Base-by-base conservation (phyloP, 2,329 filamentous ascomycete species). In the Fusarium aywerte region DNA sequence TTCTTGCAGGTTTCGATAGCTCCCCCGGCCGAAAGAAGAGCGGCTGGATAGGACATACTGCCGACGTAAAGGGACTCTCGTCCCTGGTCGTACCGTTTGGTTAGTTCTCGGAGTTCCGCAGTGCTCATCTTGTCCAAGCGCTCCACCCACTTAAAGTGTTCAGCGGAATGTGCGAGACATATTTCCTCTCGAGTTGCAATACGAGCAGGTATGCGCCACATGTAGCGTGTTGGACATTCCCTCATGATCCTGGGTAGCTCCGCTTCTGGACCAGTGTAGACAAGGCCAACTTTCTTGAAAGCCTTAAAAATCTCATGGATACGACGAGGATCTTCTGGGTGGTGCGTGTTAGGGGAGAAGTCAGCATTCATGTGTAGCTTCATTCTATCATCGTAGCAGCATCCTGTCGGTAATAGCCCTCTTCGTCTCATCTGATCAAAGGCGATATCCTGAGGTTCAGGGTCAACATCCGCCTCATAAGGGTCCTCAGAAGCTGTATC, bases 1-100 rank as follows among this genome's bases (percentile, higher is more conserved):
- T 92, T 91, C 77, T 94, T 91, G 80, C 94, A 97, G 1, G 94
- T 97, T 79, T 99, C 96, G 65, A 99, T 97, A 16, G 95, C 94
- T 40, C 95, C 95, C 29, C 96, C 96, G 13, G 92, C 92, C 2
- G 96, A 95, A 32, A 99, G 83, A 36, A 92, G 83, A 2, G 94
- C 91, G 31, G 93, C 94, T 40, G 89, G 87, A 72, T 89, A 95
- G 0, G 93, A 96, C 76, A 94, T 86, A 48, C 87, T 88, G 51
- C 95, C 93, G 58, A 97, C 92, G 72, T 96, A 96, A 13, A 96
- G 85, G 1, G 92, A 96, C 69, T 92, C 91, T 29, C 90, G 84
- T 2, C 88, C 88, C 60, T 87, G 82, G 61, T 90, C 88, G 72
- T 88, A 83, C 10, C 77, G 75, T 38, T 80, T 82, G 27, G 90